Conservation (phyloP, 441 rosid genomes). For the Erysimum cheiri region DNA sequence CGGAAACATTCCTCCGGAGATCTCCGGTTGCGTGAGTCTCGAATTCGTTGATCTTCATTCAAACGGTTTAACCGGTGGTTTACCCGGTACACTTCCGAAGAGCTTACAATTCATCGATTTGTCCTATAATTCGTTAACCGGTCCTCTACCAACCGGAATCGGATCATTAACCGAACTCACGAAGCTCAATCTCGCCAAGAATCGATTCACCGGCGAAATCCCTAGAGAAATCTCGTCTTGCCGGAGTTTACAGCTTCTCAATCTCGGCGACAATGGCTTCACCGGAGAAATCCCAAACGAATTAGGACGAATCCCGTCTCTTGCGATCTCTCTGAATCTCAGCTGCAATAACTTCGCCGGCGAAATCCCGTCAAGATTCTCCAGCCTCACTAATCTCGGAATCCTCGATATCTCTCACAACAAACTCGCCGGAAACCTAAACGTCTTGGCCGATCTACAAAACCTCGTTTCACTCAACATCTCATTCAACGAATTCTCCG, state of each 20-base stretch:
- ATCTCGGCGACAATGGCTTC: slow-evolving; percentile 74
- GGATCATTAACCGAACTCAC: slow-evolving; percentile 71
- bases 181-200: slow-evolving; percentile 75
- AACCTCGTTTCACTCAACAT: slow-evolving; percentile 88
- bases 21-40: slow-evolving; percentile 68
- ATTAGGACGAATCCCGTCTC: slow-evolving; percentile 69
- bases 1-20: slow-evolving; percentile 58
- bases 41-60: slow-evolving; percentile 87
- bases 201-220: slow-evolving; percentile 70
- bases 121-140: slow-evolving; percentile 74
- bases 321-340: slow-evolving; percentile 87
- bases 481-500: slow-evolving; percentile 85
- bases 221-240: slow-evolving; percentile 77
- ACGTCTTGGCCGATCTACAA: slow-evolving; percentile 66
- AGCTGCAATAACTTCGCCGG: slow-evolving; percentile 79
- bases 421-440: slow-evolving; percentile 62
- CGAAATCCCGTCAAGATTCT: slow-evolving; percentile 70
- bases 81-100: slow-evolving; percentile 75
- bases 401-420: slow-evolving; percentile 87
- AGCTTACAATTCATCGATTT: slow-evolving; percentile 71
- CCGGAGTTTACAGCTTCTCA: slow-evolving; percentile 73
- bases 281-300: slow-evolving; percentile 79
- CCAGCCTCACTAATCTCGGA: slow-evolving; percentile 76
- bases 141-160: slow-evolving; percentile 57
- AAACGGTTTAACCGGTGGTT: slow-evolving; percentile 71